Base-by-base conservation (phyloP, 495 filamentous ascomycete species). In the Hypomontagnella monticulosa region DNA sequence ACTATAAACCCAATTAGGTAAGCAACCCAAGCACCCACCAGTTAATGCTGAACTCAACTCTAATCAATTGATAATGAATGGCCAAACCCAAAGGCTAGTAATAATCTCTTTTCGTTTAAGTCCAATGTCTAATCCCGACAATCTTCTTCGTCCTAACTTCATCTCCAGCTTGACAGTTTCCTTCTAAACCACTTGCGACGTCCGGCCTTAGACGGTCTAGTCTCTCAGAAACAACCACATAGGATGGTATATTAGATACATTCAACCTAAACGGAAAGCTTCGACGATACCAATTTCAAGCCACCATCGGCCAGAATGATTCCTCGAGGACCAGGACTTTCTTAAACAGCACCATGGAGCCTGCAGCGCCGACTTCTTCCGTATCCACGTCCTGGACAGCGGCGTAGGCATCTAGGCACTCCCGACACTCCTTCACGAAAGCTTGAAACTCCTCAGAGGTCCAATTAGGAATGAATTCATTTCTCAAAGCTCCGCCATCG, bases 401-500 rank as follows among this genome's bases (percentile, higher is more conserved):
- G 8, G 61, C 68, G 30, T 69, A 75, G 4, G 75, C 79, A 62
- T 81, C 77, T 30, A 78, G 57, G 66, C 73, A 65, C 42, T 58
- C 77, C 7, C 73, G 78, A 55, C 82, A 73, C 70, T 80, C 75
- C 77, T 83, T 79, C 30, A 89, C 87, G 75, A 89, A 89, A 7
- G 42, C 74, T 38, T 77, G 78, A 71, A 90, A 90, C 69, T 86
- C 81, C 9, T 41, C 54, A 59, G 81, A 85, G 54, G 84, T 85
- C 87, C 87, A 89, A 70, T 89, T 90, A 0, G 84, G 84, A 62
- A 89, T 89, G 63, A 89, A 88, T 73, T 83, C 79, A 54, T 78
- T 77, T 51, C 86, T 77, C 71, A 89, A 67, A 36, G 87, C 86
- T 0, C 87, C 88, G 0, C 86, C 87, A 69, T 90, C 87, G 4